Evolutionary conservation across 2,329 filamentous ascomycete species (phyloP).

Genomic region (Aureobasidium vineae): DNA sequence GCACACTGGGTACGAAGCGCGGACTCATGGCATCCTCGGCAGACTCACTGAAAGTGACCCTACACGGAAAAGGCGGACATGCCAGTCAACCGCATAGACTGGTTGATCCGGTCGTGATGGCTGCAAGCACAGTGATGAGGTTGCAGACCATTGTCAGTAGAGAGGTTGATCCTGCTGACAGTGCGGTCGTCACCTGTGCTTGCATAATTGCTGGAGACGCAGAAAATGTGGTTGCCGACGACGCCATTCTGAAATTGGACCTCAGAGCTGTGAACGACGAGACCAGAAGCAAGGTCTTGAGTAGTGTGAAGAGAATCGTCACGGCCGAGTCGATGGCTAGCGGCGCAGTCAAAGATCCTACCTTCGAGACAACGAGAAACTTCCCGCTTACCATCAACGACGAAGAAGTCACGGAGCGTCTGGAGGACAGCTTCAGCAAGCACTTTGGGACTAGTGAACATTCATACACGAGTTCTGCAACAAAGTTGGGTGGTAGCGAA

Average conservation of each 20-base stretch:
- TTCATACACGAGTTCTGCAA: constrained; percentile 42
- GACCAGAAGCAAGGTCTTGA: constrained; percentile 50
- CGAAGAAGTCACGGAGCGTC: constrained; percentile 41
- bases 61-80: constrained; percentile 60
- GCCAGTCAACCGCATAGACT: constrained; percentile 56
- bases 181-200: constrained; percentile 59
- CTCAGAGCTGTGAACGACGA: constrained; percentile 50
- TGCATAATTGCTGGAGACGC: constrained; percentile 58
- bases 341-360: constrained; percentile 46
- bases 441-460: constrained; percentile 46
- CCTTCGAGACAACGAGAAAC: constrained; percentile 43
- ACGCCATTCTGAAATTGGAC: constrained; percentile 56
- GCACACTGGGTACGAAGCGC: constrained; percentile 44
- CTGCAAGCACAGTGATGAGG: constrained; percentile 55
- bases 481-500: constrained; percentile 52
- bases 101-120: constrained; percentile 60
- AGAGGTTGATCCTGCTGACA: constrained; percentile 54
- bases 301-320: constrained; percentile 54
- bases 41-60: constrained; percentile 48
- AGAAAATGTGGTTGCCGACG: constrained; percentile 60
- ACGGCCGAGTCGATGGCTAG: constrained; percentile 55
- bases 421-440: constrained; percentile 47
- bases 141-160: constrained; percentile 60
- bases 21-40: constrained; percentile 46
- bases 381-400: constrained; percentile 57